phyloP scores from a whole-genome alignment of 441 rosid genomes.

The Gossypium davidsonii region DNA sequence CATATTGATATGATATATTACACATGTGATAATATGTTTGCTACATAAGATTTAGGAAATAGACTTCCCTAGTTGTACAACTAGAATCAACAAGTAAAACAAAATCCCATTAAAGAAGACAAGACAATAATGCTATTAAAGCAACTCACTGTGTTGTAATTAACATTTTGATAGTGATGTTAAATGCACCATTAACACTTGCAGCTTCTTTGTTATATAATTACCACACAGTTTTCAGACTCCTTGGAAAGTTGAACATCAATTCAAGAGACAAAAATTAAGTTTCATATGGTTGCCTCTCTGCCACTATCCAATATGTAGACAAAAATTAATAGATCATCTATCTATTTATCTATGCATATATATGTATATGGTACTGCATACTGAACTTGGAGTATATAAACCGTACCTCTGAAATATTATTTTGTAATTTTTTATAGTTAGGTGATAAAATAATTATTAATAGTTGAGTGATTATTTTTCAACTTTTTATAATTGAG shows the following conservation, averaged over 20 bases:
- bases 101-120: conserved; percentile 7
- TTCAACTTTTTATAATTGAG: too few species aligned
- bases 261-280: not conserved
- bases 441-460: too few species aligned
- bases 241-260: not conserved
- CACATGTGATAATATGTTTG: too few species aligned
- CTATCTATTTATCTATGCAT: not conserved
- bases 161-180: not conserved
- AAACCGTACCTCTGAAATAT: not conserved
- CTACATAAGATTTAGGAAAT: too few species aligned
- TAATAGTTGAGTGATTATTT: too few species aligned
- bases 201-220: not conserved
- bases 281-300: not conserved
- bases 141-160: not conserved
- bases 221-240: not conserved
- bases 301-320: not conserved
- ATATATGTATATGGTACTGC: not conserved
- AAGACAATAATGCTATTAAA: not conserved
- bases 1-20: too few species aligned
- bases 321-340: not conserved
- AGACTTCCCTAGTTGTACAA: not conserved
- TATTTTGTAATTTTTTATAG: too few species aligned
- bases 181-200: not conserved
- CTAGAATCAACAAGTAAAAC: conserved; percentile 8
- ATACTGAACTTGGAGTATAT: not conserved